Evolutionary conservation across 345 rosid genomes (phyloP).

Genomic region (Hibiscus syriacus): DNA sequence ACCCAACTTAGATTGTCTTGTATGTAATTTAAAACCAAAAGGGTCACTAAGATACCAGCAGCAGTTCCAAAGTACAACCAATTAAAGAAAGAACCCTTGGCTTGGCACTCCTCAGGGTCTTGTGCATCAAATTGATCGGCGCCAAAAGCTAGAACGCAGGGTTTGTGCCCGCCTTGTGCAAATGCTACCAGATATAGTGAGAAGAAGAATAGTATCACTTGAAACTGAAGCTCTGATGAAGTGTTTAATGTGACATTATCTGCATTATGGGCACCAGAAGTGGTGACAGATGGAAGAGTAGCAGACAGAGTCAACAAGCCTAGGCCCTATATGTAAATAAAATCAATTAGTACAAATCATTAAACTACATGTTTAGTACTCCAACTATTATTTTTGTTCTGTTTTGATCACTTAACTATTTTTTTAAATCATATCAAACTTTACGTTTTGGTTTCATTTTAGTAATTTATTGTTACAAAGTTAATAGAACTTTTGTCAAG

Average conservation of each 20-base stretch:
- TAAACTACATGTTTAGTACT: too few species aligned
- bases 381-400: too few species aligned
- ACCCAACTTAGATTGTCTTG: neutral
- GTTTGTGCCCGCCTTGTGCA: neutral
- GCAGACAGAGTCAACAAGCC: neutral
- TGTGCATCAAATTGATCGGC: neutral
- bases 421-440: too few species aligned
- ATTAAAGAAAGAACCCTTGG: neutral
- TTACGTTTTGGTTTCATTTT: too few species aligned
- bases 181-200: neutral
- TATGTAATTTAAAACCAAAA: neutral
- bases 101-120: neutral
- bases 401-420: too few species aligned
- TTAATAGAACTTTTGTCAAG: too few species aligned
- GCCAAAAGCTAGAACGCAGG: neutral
- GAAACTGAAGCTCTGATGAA: neutral
- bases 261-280: neutral
- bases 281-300: neutral
- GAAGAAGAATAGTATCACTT: neutral
- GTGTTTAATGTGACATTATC: neutral
- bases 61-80: neutral
- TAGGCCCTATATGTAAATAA: neutral
- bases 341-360: neutral
- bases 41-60: neutral
- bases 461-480: too few species aligned